These are phyloP conservation scores for Boletus rubescentipes DNA, from an alignment of 768 basidiomycete genomes.

Conservation along the genomic window DNA sequence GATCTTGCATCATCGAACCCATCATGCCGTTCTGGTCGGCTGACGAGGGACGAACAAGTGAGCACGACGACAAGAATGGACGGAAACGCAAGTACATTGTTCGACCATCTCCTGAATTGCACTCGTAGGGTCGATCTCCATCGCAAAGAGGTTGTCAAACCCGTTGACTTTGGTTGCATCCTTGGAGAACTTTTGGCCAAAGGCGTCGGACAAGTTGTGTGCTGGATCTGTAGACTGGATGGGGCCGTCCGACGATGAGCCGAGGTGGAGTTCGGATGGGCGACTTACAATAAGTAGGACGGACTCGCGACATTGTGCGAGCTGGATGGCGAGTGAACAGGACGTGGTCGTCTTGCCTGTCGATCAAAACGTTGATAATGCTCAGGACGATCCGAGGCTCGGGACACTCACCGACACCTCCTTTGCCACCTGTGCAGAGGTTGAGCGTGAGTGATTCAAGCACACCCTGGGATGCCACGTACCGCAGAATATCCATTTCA, in stretches of 20 bases:
- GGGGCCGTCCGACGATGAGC: background rate
- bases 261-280: background rate
- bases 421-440: constrained; percentile 79
- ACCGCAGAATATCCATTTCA: constrained; percentile 99
- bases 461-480: constrained; percentile 33
- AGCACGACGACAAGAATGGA: background rate
- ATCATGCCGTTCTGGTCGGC: constrained; percentile 92
- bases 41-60: constrained; percentile 28
- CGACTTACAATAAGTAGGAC: constrained; percentile 88
- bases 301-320: constrained; percentile 88
- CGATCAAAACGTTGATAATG: background rate
- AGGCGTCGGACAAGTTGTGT: constrained; percentile 97
- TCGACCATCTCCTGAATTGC: constrained; percentile 99
- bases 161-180: constrained; percentile 98
- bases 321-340: constrained; percentile 95
- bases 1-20: constrained; percentile 99
- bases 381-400: background rate
- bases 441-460: constrained; percentile 7
- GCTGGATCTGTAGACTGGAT: constrained; percentile 96
- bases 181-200: constrained; percentile 98
- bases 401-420: constrained; percentile 81
- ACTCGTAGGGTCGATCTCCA: constrained; percentile 99
- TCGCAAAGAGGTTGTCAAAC: constrained; percentile 93
- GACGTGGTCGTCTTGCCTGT: constrained; percentile 97
- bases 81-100: constrained; percentile 55